These are phyloP conservation scores for Leccinum pellstonianum DNA, from an alignment of 768 basidiomycete genomes.

Conservation along the genomic window DNA sequence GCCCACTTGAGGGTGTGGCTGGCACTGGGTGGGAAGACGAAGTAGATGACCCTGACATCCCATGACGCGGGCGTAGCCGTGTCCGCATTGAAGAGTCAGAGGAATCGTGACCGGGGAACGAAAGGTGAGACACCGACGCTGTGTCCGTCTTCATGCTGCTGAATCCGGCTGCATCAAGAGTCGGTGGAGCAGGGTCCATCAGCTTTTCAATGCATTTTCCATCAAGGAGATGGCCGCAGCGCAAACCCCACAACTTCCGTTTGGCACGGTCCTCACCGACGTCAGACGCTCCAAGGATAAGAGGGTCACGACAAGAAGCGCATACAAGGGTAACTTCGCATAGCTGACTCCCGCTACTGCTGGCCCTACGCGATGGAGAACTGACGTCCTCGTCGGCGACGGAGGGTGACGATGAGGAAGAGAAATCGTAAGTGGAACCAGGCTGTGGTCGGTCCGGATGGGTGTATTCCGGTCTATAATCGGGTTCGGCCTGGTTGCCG, in stretches of 20 bases:
- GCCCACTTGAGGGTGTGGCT: constrained; percentile 8
- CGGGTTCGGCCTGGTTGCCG: constrained; percentile 27
- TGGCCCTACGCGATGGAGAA: constrained; percentile 19
- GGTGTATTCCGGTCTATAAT: constrained; percentile 62
- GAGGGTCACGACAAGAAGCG: constrained; percentile 62
- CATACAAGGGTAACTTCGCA: constrained; percentile 56
- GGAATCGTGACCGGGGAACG: constrained; percentile 30
- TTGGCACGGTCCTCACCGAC: constrained; percentile 46
- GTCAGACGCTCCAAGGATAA: constrained; percentile 52
- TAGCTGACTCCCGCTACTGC: constrained; percentile 25
- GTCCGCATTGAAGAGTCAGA: constrained; percentile 48
- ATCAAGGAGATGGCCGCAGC: constrained; percentile 78
- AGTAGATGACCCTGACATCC: constrained; percentile 7
- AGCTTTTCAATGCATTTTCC: constrained; percentile 68
- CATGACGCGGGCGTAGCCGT: constrained; percentile 51
- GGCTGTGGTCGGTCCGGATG: constrained; percentile 54
- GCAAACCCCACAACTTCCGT: constrained; percentile 63
- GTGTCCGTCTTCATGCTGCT: constrained; percentile 14
- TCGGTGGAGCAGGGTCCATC: constrained; percentile 41
- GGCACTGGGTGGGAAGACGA: constrained; percentile 6
- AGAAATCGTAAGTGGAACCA: constrained; percentile 73
- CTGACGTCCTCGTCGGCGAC: constrained; percentile 48
- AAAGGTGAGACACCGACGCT: constrained; percentile 1
- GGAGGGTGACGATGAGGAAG: constrained; percentile 32
- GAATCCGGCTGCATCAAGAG: constrained; percentile 9